phyloP scores from a whole-genome alignment of 805 yeast species.

The Teunomyces aglyptinius region DNA sequence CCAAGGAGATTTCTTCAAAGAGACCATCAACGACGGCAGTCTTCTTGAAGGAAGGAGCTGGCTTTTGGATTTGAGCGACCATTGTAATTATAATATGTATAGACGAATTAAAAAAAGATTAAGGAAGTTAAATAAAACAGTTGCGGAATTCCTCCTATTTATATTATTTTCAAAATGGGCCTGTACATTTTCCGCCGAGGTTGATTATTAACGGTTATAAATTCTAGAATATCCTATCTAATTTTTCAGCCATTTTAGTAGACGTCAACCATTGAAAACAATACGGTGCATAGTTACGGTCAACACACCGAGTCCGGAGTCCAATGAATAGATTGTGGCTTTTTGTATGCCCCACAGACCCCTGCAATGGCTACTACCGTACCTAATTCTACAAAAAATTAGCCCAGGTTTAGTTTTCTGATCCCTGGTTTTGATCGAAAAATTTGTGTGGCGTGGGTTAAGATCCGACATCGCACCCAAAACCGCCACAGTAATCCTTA shows the following conservation, averaged over 20 bases:
- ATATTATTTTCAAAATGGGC: constrained; percentile 1
- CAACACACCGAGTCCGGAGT: too few species aligned
- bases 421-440: neutral
- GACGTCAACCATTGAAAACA: neutral
- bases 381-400: neutral
- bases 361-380: neutral
- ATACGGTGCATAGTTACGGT: neutral
- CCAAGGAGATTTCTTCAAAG: constrained; percentile 92
- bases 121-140: too few species aligned
- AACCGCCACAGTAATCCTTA: neutral
- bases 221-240: constrained; percentile 3
- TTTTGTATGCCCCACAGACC: too few species aligned
- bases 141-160: constrained; percentile 2
- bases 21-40: constrained; percentile 96
- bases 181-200: constrained; percentile 3
- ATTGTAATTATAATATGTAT: constrained; percentile 37
- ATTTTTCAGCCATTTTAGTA: neutral
- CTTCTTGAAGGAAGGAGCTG: constrained; percentile 95
- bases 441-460: constrained; percentile 2
- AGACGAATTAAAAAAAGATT: neutral
- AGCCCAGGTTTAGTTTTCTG: neutral
- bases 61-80: constrained; percentile 90
- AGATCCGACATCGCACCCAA: constrained; percentile 1
- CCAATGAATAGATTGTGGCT: too few species aligned
- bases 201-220: constrained; percentile 2